Evolutionary conservation across 306 rosid genomes (phyloP).

Genomic region (Hylodesmum podocarpum): DNA sequence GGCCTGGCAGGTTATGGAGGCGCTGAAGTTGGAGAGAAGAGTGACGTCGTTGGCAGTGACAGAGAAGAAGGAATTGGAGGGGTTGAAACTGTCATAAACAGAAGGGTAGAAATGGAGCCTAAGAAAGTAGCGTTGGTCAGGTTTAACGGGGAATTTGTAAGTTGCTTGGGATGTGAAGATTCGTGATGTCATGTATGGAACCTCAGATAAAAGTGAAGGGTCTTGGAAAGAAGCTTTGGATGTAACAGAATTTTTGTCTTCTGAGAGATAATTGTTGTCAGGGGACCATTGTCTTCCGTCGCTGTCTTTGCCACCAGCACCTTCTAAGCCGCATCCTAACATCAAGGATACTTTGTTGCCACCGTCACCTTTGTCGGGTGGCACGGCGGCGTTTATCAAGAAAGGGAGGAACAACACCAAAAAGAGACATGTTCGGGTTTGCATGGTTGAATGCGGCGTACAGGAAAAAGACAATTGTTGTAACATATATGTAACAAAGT

Average conservation of each 20-base stretch:
- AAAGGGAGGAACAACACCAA: not conserved
- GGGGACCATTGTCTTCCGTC: constrained; percentile 49
- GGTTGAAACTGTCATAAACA: constrained; percentile 22
- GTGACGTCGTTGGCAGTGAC: constrained; percentile 33
- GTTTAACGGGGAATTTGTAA: constrained; percentile 36
- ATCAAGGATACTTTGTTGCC: constrained; percentile 15
- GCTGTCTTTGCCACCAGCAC: constrained; percentile 40
- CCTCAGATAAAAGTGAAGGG: constrained; percentile 43
- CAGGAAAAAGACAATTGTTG: constrained; percentile 33
- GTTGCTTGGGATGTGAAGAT: constrained; percentile 35
- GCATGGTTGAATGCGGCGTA: constrained; percentile 39
- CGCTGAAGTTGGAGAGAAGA: constrained; percentile 50
- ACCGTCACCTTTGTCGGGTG: not conserved
- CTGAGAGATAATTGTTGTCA: constrained; percentile 34
- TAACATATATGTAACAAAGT: too few species aligned
- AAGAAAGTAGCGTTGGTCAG: constrained; percentile 42
- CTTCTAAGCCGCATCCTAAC: constrained; percentile 38
- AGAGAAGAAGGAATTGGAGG: constrained; percentile 39
- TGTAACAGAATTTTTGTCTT: constrained; percentile 1
- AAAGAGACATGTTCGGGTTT: not conserved
- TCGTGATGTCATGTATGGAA: constrained; percentile 53
- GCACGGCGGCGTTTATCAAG: constrained; percentile 17
- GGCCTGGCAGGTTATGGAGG: constrained; percentile 45
- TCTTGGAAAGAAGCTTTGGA: constrained; percentile 45
- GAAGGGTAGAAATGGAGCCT: constrained; percentile 58